Conservation (phyloP, 2,329 filamentous ascomycete species). For the Penicillium palitans region DNA sequence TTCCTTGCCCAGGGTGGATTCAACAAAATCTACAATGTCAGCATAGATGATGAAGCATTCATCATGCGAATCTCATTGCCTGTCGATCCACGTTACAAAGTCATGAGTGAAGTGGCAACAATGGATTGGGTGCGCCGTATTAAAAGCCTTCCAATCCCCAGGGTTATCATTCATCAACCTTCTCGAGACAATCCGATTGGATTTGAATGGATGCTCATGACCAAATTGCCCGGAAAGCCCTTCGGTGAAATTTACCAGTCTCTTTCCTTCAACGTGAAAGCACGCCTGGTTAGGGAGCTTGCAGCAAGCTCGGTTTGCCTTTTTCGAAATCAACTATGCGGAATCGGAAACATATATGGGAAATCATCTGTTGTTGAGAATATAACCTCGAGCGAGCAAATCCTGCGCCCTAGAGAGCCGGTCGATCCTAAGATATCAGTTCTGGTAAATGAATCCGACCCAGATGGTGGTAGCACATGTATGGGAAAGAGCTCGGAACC, state of each 20-base stretch:
- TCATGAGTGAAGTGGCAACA: too few species aligned
- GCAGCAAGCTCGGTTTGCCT: constrained; percentile 8
- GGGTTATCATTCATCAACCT: constrained; percentile 14
- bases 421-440: neutral
- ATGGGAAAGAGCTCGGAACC: too few species aligned
- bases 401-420: neutral
- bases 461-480: neutral
- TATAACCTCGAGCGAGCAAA: neutral
- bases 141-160: constrained; percentile 11
- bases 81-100: too few species aligned
- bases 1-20: too few species aligned
- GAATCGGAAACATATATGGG: constrained; percentile 8
- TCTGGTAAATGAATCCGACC: too few species aligned
- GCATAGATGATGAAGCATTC: too few species aligned
- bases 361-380: neutral
- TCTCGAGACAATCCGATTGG: constrained; percentile 16
- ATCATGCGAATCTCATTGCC: too few species aligned
- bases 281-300: constrained; percentile 4
- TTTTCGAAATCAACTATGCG: constrained; percentile 2
- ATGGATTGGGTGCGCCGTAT: too few species aligned
- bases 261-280: constrained; percentile 11
- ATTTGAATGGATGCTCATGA: constrained; percentile 23
- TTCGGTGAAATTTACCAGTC: constrained; percentile 7
- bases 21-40: too few species aligned
- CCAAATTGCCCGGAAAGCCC: constrained; percentile 11